A percentile compares a stretch with the other conserved stretches of the same genome.
Evolutionary conservation across 2,329 filamentous ascomycete genomes (phyloP).

Genomic region (Emmonsiellopsis sp.): DNA sequence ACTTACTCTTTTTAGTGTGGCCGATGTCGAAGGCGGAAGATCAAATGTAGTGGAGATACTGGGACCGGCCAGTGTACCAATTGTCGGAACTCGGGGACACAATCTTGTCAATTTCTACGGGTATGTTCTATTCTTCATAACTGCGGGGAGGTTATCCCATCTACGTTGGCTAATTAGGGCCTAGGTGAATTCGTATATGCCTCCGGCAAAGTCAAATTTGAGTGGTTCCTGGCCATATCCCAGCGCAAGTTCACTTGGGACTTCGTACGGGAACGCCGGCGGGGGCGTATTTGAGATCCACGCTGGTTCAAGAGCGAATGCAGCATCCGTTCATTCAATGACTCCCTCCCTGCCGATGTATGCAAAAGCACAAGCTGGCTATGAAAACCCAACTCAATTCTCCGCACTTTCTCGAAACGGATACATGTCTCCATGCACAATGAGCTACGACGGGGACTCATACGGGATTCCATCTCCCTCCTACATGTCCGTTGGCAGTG

Average conservation of each 20-base stretch:
- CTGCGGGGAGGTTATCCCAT: background rate
- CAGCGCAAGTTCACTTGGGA: conserved; percentile 10
- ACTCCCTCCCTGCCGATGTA: conserved; percentile 1
- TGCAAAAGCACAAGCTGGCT: conserved; percentile 1
- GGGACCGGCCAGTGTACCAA: conserved; percentile 73
- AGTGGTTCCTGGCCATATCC: conserved; percentile 22
- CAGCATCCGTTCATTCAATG: conserved; percentile 1
- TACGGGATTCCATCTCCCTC: conserved; percentile 26
- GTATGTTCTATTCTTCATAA: conserved; percentile 37
- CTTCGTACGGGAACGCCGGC: conserved; percentile 7
- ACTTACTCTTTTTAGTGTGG: conserved; percentile 50
- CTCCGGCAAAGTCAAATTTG: conserved; percentile 17
- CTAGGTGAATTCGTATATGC: conserved; percentile 27
- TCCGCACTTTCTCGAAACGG: background rate
- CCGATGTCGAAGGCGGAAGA: conserved; percentile 86
- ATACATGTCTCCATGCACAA: conserved; percentile 16
- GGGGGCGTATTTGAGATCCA: conserved; percentile 2
- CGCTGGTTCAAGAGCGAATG: conserved; percentile 1
- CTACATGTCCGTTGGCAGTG: conserved; percentile 28
- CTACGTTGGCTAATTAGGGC: background rate
- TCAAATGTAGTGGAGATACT: conserved; percentile 80
- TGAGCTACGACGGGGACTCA: conserved; percentile 28
- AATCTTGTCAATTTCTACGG: conserved; percentile 67
- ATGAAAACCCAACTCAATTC: conserved; percentile 6
- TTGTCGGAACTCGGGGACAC: conserved; percentile 63